These are phyloP conservation scores for Penicillium sp. DNA, from an alignment of 2,329 filamentous ascomycete genomes.

Conservation along the genomic window DNA sequence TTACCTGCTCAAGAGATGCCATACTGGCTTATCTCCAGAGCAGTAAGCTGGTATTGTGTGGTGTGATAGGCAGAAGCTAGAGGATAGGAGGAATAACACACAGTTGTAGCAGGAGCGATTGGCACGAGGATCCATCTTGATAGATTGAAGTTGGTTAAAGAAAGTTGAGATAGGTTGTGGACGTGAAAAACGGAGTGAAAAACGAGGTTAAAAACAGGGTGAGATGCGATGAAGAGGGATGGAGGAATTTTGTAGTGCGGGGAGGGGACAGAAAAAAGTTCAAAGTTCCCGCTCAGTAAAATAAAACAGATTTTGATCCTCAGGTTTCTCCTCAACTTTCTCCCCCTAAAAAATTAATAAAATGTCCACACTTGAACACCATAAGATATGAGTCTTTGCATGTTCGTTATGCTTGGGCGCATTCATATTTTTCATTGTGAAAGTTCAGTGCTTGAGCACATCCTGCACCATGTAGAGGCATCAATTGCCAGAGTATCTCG, in stretches of 20 bases:
- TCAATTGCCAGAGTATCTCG: background rate
- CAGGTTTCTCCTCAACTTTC: background rate
- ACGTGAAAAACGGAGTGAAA: too few species aligned
- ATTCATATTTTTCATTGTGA: background rate
- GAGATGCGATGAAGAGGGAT: conserved; percentile 1
- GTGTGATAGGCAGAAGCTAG: conserved; percentile 7
- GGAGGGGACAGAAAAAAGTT: conserved; percentile 13
- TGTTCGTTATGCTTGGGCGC: background rate
- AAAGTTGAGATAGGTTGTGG: background rate
- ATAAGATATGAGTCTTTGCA: background rate
- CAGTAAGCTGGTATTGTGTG: conserved; percentile 9
- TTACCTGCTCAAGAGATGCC: background rate
- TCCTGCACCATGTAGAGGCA: background rate
- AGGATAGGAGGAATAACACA: conserved; percentile 35
- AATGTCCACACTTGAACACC: background rate
- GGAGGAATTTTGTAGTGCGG: conserved; percentile 20
- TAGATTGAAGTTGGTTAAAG: conserved; percentile 2
- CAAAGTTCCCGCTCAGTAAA: conserved; percentile 12
- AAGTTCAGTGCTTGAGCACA: background rate
- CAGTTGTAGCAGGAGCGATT: conserved; percentile 56
- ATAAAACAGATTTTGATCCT: background rate
- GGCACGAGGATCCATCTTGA: conserved; percentile 47
- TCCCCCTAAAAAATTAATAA: background rate
- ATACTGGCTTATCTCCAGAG: background rate
- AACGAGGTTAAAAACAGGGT: too few species aligned